Conservation (phyloP, 1,284 basidiomycete genomes). For the Crucibulum cyathiforme region DNA sequence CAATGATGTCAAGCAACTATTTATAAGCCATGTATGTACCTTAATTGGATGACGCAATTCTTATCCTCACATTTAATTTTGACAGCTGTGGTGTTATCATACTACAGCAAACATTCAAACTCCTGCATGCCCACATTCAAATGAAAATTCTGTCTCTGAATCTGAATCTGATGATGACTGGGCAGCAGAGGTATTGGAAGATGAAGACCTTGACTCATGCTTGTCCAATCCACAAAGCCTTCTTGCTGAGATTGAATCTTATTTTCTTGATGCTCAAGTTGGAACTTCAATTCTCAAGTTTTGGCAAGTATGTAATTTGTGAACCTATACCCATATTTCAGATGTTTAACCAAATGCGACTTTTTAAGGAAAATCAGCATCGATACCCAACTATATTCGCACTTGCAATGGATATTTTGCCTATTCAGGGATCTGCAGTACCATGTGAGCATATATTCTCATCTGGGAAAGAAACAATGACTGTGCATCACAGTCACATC, state of each 20-base stretch:
- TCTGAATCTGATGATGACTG: background rate
- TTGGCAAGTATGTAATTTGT: background rate
- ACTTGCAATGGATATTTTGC: background rate
- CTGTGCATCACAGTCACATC: too few species aligned
- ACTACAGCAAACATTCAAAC: background rate
- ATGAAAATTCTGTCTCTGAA: too few species aligned
- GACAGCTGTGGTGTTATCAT: background rate
- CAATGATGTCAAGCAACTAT: background rate
- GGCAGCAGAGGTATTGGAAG: background rate
- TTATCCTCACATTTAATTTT: background rate
- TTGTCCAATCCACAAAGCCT: background rate
- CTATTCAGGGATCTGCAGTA: background rate
- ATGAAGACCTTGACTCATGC: background rate
- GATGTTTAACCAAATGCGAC: background rate
- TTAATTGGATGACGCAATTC: background rate
- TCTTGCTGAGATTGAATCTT: background rate
- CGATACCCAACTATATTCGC: background rate
- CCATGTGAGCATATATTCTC: background rate
- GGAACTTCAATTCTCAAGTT: background rate
- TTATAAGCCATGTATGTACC: background rate
- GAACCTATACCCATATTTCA: background rate
- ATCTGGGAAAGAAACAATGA: background rate
- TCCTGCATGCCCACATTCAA: background rate
- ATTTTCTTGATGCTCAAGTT: background rate
- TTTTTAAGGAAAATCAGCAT: background rate